Evolutionary conservation across 2,329 filamentous ascomycete genomes (phyloP).

Genomic region (Apiospora malaysiana): DNA sequence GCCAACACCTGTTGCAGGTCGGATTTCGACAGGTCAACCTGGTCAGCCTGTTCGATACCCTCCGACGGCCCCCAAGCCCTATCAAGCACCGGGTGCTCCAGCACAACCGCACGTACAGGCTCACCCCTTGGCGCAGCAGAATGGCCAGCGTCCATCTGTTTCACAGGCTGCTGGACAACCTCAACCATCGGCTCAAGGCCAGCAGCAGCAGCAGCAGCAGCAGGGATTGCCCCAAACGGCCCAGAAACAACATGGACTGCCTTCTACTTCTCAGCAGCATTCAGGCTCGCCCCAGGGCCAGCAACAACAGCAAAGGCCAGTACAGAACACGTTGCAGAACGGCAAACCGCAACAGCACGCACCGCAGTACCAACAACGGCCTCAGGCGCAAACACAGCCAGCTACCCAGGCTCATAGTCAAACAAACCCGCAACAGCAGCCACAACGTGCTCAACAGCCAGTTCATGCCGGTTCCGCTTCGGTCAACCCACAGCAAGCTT

Average conservation of each 20-base stretch:
- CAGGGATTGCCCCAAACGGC: constrained; percentile 24
- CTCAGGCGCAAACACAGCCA: constrained; percentile 25
- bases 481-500: constrained; percentile 26
- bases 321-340: constrained; percentile 3
- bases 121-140: constrained; percentile 37
- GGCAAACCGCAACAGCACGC: constrained; percentile 26
- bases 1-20: not conserved
- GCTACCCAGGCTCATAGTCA: constrained; percentile 27
- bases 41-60: constrained; percentile 21
- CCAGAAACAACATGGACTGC: constrained; percentile 16
- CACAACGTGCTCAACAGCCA: constrained; percentile 23
- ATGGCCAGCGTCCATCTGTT: constrained; percentile 16
- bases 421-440: constrained; percentile 24
- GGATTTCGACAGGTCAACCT: constrained; percentile 24
- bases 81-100: constrained; percentile 13
- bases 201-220: constrained; percentile 25
- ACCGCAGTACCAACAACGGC: constrained; percentile 23
- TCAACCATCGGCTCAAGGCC: constrained; percentile 23
- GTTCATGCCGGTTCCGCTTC: not conserved
- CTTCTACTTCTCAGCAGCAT: not conserved
- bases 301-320: constrained; percentile 14
- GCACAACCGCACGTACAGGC: constrained; percentile 2
- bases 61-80: constrained; percentile 18
- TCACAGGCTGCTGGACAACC: constrained; percentile 19
- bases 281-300: not conserved